Evolutionary conservation across 768 basidiomycete species (phyloP).

Genomic region (Lentinus brumalis): DNA sequence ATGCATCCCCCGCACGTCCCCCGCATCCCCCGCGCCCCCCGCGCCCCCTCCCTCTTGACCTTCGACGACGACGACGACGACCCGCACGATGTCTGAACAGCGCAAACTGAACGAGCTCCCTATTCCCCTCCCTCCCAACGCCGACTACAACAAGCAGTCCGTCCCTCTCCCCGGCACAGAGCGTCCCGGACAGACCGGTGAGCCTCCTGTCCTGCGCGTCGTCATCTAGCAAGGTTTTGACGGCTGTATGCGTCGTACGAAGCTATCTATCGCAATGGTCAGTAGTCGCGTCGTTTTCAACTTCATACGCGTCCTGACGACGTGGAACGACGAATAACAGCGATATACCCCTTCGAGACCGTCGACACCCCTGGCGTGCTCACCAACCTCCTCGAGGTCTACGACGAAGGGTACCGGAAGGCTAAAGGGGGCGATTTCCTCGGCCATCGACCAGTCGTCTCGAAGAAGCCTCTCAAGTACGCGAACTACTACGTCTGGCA

Average conservation of each 20-base stretch:
- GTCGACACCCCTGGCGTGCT: slow-evolving; percentile 52
- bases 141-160: slow-evolving; percentile 62
- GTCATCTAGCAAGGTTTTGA: not conserved
- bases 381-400: slow-evolving; percentile 62
- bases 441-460: slow-evolving; percentile 68
- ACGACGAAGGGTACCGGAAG: slow-evolving; percentile 56
- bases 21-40: not conserved
- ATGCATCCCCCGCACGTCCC: not conserved
- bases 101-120: slow-evolving; percentile 17
- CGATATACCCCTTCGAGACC: slow-evolving; percentile 35
- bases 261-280: slow-evolving; percentile 15
- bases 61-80: not conserved
- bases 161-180: slow-evolving; percentile 75
- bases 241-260: not conserved
- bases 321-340: not conserved
- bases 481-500: slow-evolving; percentile 74
- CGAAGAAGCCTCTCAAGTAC: slow-evolving; percentile 66
- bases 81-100: not conserved
- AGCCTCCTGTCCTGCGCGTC: slow-evolving; percentile 20
- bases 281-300: not conserved
- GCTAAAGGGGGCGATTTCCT: slow-evolving; percentile 57
- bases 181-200: slow-evolving; percentile 80
- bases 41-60: not conserved
- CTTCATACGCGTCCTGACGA: not conserved
- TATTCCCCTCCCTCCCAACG: slow-evolving; percentile 35